A percentile compares a stretch with the other conserved stretches of the same genome.
Conservation (phyloP, 306 rosid genomes). For the Trifolium repens region DNA sequence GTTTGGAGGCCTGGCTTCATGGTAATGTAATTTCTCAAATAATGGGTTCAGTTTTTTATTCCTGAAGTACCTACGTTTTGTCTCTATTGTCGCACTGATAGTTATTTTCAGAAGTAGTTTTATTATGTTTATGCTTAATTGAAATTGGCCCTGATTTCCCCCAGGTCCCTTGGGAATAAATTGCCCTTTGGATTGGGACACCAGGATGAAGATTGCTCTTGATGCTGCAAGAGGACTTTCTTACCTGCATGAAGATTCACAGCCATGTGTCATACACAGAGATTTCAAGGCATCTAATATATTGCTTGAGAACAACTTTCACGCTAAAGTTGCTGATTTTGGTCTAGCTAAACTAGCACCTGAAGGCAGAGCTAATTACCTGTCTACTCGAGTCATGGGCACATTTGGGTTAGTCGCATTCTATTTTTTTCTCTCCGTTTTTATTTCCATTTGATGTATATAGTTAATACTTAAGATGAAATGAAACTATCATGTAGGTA, state of each 20-base stretch:
- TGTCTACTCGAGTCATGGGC: constrained; percentile 98
- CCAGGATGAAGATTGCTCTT: constrained; percentile 95
- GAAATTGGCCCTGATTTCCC: constrained; percentile 37
- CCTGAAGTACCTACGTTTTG: constrained; percentile 24
- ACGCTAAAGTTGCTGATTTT: constrained; percentile 97
- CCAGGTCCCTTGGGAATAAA: constrained; percentile 90
- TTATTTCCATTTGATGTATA: constrained; percentile 30
- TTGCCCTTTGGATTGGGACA: constrained; percentile 98
- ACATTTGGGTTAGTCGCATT: constrained; percentile 84
- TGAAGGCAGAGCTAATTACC: constrained; percentile 86
- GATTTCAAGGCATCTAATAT: constrained; percentile 98
- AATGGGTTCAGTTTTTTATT: constrained; percentile 13
- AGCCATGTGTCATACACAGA: constrained; percentile 94
- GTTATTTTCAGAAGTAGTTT: constrained; percentile 12
- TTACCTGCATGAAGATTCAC: constrained; percentile 95
- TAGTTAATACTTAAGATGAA: constrained; percentile 44
- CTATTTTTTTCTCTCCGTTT: constrained; percentile 32
- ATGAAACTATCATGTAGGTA: constrained; percentile 61
- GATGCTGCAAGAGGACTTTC: constrained; percentile 99
- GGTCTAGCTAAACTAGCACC: constrained; percentile 99
- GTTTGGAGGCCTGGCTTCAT: constrained; percentile 99
- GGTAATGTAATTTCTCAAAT: constrained; percentile 61
- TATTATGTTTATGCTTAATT: constrained; percentile 21
- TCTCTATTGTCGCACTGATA: constrained; percentile 9
- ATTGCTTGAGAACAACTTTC: constrained; percentile 87